Evolutionary conservation across 768 basidiomycete species (phyloP), one percentile per base, ranked within the genome.

Genomic region (Boletus pseudo-olivaceus): DNA sequence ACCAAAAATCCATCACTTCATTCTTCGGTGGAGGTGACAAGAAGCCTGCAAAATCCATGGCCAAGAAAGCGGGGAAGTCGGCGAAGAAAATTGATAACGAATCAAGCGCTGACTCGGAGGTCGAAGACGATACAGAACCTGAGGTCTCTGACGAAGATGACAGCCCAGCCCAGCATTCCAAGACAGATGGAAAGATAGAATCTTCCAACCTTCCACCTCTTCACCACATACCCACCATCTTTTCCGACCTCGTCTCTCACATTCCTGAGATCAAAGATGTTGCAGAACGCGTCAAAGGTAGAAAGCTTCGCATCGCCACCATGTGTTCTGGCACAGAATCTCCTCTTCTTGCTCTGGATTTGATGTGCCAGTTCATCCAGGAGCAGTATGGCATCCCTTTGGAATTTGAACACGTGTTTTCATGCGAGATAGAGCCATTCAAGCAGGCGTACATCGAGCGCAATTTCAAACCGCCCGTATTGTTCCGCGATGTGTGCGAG

Each of bases 251-350:
- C 40, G 78, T 91, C 57, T 72, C 78, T 45, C 82, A 76, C 60
- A 79, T 85, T 38, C 82, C 87, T 12, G 74, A 83, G 50, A 82
- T 92, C 57, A 81, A 83, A 63, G 73, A 74, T 2, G 83, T 91
- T 39, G 85, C 81, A 17, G 76, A 85, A 60, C 85, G 77, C 42
- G 72, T 91, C 45, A 71, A 78, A 54, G 93, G 93, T 2, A 82
- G 93, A 54, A 93, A 89, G 63, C 76, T 98, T 68, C 88, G 93
- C 70, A 83, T 98, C 55, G 95, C 93, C 5, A 98, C 95, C 11
- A 98, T 98, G 95, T 97, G 89, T 72, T 96, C 93, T 39, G 95
- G 95, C 26, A 98, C 95, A 7, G 95, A 98, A 66, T 93, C 92
- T 2, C 95, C 95, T 47, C 80, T 98, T 23, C 84, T 97, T 34